Evolutionary conservation across 306 rosid species (phyloP), one percentile per base, ranked within the genome.

Genomic region (Dryas drummondii): DNA sequence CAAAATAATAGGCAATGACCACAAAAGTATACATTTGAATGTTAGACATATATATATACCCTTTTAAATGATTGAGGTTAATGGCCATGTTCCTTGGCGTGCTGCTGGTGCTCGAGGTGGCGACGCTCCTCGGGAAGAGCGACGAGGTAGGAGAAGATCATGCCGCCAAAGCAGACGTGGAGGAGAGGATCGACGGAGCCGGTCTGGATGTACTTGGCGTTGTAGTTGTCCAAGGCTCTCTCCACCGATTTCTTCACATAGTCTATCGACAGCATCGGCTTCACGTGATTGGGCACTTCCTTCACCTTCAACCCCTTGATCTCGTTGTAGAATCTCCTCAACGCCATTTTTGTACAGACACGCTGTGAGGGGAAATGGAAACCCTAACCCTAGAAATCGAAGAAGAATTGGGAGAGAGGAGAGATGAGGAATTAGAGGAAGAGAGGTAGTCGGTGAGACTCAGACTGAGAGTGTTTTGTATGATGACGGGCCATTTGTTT

Each of bases 51-150:
- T 22, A 32, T 22, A 22, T 42, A 50, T 71, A 80, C 89, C 84
- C 48, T 63, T 19, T 19, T 40, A 63, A 55, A 32, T 7, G 59
- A 60, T 5, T 7, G 5, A 46, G 77, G 82, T 77, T 84, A 85
- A n/a, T 87, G 88, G 75, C 86, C 91, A 62, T 87, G 96, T 16
- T 85, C 91, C 76, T 83, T 83, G 58, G 93, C 93, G 79, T 86
- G 91, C 49, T 84, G 68, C 79, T 58, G 82, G 78, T 90, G 98
- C 75, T 68, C 89, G 61, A 87, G 92, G 66, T 93, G 97, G 72
- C 98, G 96, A 37, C 91, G 92, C 81, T 93, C 96, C 55, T 88
- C 83, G 2, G 96, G 96, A 57, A 93, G 97, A 6, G 84, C 89
- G 54, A 93, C 80, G 59, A 91, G 86, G 82, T 89, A 93, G 44